Evolutionary conservation across 306 rosid species (phyloP).

Genomic region (Pyrus pyrifolia): DNA sequence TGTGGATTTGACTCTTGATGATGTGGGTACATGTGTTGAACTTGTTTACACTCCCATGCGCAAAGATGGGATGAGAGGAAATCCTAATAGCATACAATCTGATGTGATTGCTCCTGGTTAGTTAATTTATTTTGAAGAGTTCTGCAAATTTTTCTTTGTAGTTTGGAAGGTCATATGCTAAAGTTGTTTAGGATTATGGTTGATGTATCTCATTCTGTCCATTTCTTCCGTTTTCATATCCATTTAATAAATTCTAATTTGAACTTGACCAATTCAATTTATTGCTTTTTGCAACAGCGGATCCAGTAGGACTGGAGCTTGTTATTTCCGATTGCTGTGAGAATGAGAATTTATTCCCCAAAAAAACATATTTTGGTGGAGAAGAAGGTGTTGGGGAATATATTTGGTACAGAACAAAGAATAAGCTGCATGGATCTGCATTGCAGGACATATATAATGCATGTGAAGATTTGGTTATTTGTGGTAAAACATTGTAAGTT

Average conservation of each 20-base stretch:
- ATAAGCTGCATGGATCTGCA: slow-evolving; percentile 62
- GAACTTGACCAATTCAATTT: neutral
- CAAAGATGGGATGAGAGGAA: slow-evolving; percentile 71
- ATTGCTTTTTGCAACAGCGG: slow-evolving; percentile 39
- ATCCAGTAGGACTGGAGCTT: slow-evolving; percentile 77
- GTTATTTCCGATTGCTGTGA: slow-evolving; percentile 68
- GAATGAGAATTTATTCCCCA: slow-evolving; percentile 44
- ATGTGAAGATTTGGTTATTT: slow-evolving; percentile 43
- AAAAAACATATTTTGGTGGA: slow-evolving; percentile 77
- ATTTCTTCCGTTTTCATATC: neutral
- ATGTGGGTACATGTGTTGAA: slow-evolving; percentile 68
- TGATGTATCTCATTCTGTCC: neutral
- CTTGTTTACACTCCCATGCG: slow-evolving; percentile 78
- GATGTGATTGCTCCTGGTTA: slow-evolving; percentile 66
- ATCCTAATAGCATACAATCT: slow-evolving; percentile 46
- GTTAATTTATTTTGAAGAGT: slow-evolving; percentile 6
- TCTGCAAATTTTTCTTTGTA: neutral
- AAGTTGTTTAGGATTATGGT: neutral
- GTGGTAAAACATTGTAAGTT: slow-evolving; percentile 67
- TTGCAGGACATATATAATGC: slow-evolving; percentile 47
- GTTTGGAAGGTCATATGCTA: neutral
- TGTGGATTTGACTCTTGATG: slow-evolving; percentile 75
- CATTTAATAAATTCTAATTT: neutral
- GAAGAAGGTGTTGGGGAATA: slow-evolving; percentile 83
- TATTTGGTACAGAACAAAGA: slow-evolving; percentile 61